phyloP scores from a whole-genome alignment of 306 rosid species.

The Acacia melanoxylon region DNA sequence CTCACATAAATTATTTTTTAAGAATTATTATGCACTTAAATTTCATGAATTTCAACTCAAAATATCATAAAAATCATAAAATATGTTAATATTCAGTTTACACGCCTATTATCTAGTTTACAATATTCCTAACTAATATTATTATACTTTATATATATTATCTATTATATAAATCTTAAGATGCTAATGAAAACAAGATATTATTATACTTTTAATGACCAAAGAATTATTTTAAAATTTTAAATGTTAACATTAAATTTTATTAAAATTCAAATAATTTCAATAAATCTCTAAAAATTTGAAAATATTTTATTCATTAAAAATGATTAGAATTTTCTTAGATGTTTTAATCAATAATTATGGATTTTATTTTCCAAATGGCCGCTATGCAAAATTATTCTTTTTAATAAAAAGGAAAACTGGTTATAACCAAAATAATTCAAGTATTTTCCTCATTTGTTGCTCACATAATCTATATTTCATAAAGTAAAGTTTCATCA shows the following conservation, averaged over 20 bases:
- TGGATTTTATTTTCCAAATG: neutral
- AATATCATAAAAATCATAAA: too few species aligned
- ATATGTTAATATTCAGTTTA: too few species aligned
- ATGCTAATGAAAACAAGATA: neutral
- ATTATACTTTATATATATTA: too few species aligned
- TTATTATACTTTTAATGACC: too few species aligned
- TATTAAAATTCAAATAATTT: neutral
- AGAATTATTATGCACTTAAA: neutral
- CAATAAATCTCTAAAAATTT: neutral
- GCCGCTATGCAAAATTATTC: neutral
- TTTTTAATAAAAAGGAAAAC: too few species aligned
- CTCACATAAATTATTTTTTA: neutral
- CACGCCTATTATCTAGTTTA: neutral
- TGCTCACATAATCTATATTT: neutral
- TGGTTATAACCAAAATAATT: neutral
- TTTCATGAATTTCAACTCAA: too few species aligned
- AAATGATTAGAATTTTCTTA: neutral
- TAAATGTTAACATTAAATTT: neutral
- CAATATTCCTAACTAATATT: neutral
- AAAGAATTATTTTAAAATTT: neutral
- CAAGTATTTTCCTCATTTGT: neutral
- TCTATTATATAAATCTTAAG: too few species aligned
- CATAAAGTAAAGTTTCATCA: neutral
- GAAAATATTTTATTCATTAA: neutral
- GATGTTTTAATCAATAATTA: neutral